These are phyloP conservation scores for Hanseniaspora lachancei DNA, from an alignment of 805 yeast species.

Conservation along the genomic window DNA sequence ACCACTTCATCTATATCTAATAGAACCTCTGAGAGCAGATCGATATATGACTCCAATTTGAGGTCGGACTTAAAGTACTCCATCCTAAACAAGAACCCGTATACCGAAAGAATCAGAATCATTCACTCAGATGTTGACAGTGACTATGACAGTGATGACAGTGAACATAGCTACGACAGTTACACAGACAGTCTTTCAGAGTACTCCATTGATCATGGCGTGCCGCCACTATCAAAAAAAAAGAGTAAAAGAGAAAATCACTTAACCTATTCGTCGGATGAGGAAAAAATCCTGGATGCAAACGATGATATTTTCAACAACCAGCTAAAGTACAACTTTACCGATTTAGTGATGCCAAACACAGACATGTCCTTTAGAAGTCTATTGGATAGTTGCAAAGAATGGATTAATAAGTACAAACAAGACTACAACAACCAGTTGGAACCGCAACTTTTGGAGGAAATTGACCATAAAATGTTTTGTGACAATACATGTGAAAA, in stretches of 20 bases:
- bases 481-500: constrained; percentile 10
- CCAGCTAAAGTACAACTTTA: constrained; percentile 3
- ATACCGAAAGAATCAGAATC: constrained; percentile 4
- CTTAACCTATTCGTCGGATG: not conserved
- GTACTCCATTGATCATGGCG: not conserved
- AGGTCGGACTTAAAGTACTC: constrained; percentile 6
- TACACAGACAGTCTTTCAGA: not conserved
- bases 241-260: not conserved
- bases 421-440: constrained; percentile 6
- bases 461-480: constrained; percentile 4
- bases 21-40: constrained; percentile 3
- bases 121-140: not conserved
- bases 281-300: constrained; percentile 9
- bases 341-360: constrained; percentile 7
- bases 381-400: not conserved
- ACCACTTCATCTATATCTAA: not conserved
- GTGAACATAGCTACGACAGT: not conserved
- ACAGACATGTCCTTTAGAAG: not conserved
- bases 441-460: not conserved
- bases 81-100: constrained; percentile 5
- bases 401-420: constrained; percentile 3
- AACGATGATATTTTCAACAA: constrained; percentile 4
- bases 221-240: not conserved
- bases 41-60: constrained; percentile 3
- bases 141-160: not conserved